These are phyloP conservation scores for Ogataea haglerorum DNA, from an alignment of 805 yeast species.

Conservation along the genomic window DNA sequence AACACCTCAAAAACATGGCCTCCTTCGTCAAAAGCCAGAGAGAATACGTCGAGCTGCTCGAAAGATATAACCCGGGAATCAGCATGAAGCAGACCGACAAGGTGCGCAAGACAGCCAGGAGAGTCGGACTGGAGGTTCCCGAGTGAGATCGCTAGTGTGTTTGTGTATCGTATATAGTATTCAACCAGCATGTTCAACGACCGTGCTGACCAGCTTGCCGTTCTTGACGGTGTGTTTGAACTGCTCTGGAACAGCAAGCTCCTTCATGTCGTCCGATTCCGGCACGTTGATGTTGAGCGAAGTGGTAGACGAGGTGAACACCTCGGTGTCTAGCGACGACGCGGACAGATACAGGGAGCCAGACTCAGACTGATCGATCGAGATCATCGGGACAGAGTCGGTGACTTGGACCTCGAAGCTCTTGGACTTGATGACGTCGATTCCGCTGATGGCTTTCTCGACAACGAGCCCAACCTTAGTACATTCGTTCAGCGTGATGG, in stretches of 20 bases:
- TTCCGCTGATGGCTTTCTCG: conserved; percentile 81
- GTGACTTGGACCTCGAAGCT: conserved; percentile 83
- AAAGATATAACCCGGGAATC: conserved; percentile 83
- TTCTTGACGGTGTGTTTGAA: conserved; percentile 62
- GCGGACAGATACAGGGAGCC: conserved; percentile 77
- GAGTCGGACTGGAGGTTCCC: conserved; percentile 82
- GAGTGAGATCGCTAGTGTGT: conserved; percentile 22
- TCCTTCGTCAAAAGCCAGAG: conserved; percentile 69
- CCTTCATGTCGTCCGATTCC: conserved; percentile 70
- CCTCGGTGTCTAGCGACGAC: conserved; percentile 67
- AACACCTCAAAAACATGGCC: conserved; percentile 56
- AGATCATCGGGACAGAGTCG: conserved; percentile 78
- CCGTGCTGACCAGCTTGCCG: conserved; percentile 63
- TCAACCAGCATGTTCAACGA: conserved; percentile 82
- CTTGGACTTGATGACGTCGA: conserved; percentile 79
- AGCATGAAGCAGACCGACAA: conserved; percentile 75
- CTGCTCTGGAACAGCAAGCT: conserved; percentile 89
- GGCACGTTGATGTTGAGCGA: conserved; percentile 85
- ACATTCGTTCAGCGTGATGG: conserved; percentile 75
- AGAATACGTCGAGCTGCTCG: conserved; percentile 71
- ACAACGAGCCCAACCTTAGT: conserved; percentile 71
- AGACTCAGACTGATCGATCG: conserved; percentile 84
- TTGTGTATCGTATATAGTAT: not conserved
- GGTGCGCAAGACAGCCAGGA: conserved; percentile 73
- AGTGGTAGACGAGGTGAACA: conserved; percentile 82